A percentile compares a stretch with the other conserved stretches of the same genome.
Conservation (phyloP, 1,139 yeast genomes). For the Lodderomyces metapsilosis region DNA sequence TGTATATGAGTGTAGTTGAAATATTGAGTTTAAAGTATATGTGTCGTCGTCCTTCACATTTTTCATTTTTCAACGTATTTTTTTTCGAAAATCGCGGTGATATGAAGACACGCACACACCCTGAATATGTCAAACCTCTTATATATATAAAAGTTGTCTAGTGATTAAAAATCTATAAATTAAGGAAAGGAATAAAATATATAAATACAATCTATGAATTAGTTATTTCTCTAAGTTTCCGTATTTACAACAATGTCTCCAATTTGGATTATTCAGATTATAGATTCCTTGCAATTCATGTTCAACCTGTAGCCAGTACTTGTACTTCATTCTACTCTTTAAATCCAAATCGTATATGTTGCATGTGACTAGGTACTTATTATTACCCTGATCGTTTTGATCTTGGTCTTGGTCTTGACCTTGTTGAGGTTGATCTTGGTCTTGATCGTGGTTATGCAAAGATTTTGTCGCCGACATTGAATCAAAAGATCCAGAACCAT, state of each 20-base stretch:
- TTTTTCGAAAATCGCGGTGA: too few species aligned
- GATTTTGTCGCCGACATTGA: background rate
- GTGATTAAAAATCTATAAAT: background rate
- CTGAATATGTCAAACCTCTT: too few species aligned
- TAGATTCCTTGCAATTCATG: conserved; percentile 30
- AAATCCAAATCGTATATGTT: conserved; percentile 46
- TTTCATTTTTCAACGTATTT: background rate
- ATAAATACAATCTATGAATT: background rate
- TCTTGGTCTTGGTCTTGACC: background rate
- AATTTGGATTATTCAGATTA: conserved; percentile 33
- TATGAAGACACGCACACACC: background rate
- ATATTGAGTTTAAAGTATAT: too few species aligned
- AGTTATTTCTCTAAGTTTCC: conserved; percentile 10
- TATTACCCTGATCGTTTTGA: conserved; percentile 8
- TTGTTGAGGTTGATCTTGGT: too few species aligned
- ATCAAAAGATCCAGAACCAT: background rate
- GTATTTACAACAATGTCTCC: conserved; percentile 31
- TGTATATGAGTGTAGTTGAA: background rate
- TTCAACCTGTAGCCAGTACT: conserved; percentile 44
- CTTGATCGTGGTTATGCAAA: background rate
- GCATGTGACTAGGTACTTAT: conserved; percentile 33
- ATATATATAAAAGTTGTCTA: too few species aligned
- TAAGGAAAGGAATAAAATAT: too few species aligned
- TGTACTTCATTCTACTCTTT: conserved; percentile 39
- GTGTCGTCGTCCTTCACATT: too few species aligned